Evolutionary conservation across 352 stramenopile species (phyloP), one percentile per base, ranked within the genome.

Genomic region (Phytophthora quininea): DNA sequence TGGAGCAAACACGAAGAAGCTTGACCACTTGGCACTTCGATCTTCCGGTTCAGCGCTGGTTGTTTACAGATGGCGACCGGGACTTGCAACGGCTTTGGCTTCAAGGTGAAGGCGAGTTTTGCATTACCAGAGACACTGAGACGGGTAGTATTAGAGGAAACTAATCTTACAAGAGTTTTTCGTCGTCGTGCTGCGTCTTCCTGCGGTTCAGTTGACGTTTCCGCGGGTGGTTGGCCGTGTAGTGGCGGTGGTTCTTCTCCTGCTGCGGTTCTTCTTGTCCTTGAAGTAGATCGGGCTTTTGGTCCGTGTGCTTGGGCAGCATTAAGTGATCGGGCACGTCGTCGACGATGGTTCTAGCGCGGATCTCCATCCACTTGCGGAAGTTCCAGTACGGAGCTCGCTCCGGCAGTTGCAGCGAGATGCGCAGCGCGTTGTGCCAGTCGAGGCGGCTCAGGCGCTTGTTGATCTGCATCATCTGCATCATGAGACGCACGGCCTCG

Each of bases 401-500:
- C 62, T 95, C 86, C 12, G 72, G 74, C 38, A 92, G 67, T 59
- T 87, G 68, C 55, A 95, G 70, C 52, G 88, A 69, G 46, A 79
- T 64, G 0, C 66, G 73, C 15, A 95, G 75, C 33, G 88, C 88
- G 49, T 90, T 90, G 67, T 86, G 72, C 88, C 88, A 96, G 67
- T 96, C 88, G 24, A 86, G 70, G 24, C 81, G 84, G 62, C 84
- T 92, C 66, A 94, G 64, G 1, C 81, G 82, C 58, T 87, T 78
- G 60, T 94, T 94, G 56, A 81, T 58, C 64, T 92, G 81, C 86
- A 94, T 94, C 86, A 94, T 94, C 64, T 90, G 82, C 84, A 93
- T 94, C n/a, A 76, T 87, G 15, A 91, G 63, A 8, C 82, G 84
- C 37, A 88, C 89, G 1, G 84, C 86, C 54, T 86, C 77, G 24